A percentile compares a stretch with the other conserved stretches of the same genome.
phyloP scores from a whole-genome alignment of 805 yeast species.

The Saccharomycopsis oosterbeekiorum region DNA sequence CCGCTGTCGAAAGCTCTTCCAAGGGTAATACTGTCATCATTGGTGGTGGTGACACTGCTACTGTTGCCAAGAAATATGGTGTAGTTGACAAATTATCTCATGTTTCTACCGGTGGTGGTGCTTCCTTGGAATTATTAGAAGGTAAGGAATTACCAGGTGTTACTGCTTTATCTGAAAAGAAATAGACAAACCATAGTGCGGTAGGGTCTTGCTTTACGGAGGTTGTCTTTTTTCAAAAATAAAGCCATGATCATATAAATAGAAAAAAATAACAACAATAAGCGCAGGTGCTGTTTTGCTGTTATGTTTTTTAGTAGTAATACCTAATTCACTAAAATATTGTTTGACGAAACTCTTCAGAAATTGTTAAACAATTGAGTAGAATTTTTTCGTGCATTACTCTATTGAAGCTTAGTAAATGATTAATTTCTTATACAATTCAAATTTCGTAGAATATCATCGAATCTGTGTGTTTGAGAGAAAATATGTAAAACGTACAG shows the following conservation, averaged over 20 bases:
- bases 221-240: neutral
- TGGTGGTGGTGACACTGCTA: slow-evolving; percentile 99
- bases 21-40: slow-evolving; percentile 91
- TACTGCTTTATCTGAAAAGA: slow-evolving; percentile 73
- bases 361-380: too few relatives aligned
- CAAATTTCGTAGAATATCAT: too few relatives aligned
- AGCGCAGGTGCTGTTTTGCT: too few relatives aligned
- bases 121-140: slow-evolving; percentile 95
- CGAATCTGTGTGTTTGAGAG: too few relatives aligned
- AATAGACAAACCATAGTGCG: neutral
- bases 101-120: slow-evolving; percentile 99
- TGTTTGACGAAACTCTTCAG: too few relatives aligned
- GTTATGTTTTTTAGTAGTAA: too few relatives aligned
- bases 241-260: neutral
- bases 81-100: slow-evolving; percentile 94
- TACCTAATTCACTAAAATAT: too few relatives aligned
- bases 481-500: too few relatives aligned
- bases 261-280: too few relatives aligned
- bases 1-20: slow-evolving; percentile 76
- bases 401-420: too few relatives aligned
- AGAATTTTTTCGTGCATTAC: too few relatives aligned
- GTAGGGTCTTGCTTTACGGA: neutral
- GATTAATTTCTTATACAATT: too few relatives aligned
- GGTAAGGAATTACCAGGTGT: slow-evolving; percentile 99
- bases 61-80: slow-evolving; percentile 97